Evolutionary conservation across 1,284 basidiomycete genomes (phyloP).

Genomic region (Boletellus dicymbophilus): DNA sequence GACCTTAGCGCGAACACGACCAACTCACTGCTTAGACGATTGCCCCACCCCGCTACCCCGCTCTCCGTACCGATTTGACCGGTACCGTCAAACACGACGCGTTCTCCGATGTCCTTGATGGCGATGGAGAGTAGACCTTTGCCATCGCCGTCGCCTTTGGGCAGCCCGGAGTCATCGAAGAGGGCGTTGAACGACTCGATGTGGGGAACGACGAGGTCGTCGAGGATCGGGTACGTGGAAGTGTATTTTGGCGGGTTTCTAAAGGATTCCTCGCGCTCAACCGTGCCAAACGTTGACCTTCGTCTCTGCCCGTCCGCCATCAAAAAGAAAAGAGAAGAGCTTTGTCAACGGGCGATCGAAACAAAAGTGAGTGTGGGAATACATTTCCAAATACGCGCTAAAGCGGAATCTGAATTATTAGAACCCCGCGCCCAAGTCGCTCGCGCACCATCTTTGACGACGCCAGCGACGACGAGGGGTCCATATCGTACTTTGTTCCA

Average conservation of each 20-base stretch:
- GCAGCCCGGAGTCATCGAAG: constrained; percentile 82
- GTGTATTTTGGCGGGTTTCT: constrained; percentile 73
- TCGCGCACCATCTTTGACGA: constrained; percentile 11
- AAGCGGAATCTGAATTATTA: constrained; percentile 15
- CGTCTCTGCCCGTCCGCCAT: constrained; percentile 20
- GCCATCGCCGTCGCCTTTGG: constrained; percentile 72
- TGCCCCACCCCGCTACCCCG: constrained; percentile 70
- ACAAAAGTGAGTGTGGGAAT: constrained; percentile 13
- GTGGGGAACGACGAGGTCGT: constrained; percentile 93
- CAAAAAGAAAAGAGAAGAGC: neutral
- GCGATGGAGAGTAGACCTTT: constrained; percentile 82
- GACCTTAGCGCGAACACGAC: constrained; percentile 8
- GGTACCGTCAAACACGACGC: constrained; percentile 91
- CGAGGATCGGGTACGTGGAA: constrained; percentile 80
- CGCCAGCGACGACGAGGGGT: constrained; percentile 25
- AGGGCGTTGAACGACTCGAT: constrained; percentile 97
- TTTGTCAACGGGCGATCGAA: neutral
- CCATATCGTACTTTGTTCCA: constrained; percentile 17
- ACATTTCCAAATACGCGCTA: constrained; percentile 19
- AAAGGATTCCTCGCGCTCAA: constrained; percentile 83
- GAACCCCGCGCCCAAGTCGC: constrained; percentile 24
- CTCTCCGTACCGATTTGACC: constrained; percentile 51
- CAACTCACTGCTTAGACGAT: constrained; percentile 77
- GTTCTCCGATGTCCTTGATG: constrained; percentile 84
- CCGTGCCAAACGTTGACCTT: constrained; percentile 77